Percentiles rank a stretch among this genome's conserved stretches.
These are phyloP conservation scores for Penicillium lividum DNA, from an alignment of 495 filamentous ascomycete genomes.

Conservation along the genomic window DNA sequence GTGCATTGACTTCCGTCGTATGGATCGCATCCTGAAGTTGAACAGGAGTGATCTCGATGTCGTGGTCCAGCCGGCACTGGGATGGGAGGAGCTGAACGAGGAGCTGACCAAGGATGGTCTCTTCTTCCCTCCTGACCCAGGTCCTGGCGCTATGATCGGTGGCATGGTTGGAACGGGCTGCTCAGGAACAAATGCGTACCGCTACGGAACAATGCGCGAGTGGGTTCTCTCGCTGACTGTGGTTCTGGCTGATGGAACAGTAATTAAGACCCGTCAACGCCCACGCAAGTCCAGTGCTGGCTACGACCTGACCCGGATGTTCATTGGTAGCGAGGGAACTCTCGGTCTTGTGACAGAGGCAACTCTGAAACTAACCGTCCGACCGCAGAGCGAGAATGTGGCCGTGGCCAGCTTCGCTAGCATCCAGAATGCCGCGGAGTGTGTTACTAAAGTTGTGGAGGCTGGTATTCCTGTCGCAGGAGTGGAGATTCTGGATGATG, in stretches of 20 bases:
- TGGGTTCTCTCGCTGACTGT: constrained; percentile 66
- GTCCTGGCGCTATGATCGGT: constrained; percentile 67
- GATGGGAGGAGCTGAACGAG: constrained; percentile 65
- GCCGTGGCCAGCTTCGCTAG: constrained; percentile 61
- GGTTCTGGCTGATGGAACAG: constrained; percentile 64
- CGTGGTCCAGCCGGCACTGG: constrained; percentile 65
- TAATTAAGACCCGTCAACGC: constrained; percentile 66
- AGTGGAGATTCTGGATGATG: constrained; percentile 64
- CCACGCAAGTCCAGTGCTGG: constrained; percentile 67
- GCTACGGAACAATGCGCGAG: constrained; percentile 70
- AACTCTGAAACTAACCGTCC: constrained; percentile 62
- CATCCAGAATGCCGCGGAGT: constrained; percentile 59
- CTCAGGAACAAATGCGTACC: constrained; percentile 66
- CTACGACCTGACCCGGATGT: constrained; percentile 63
- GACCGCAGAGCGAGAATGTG: constrained; percentile 61
- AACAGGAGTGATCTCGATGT: constrained; percentile 63
- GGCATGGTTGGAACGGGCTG: constrained; percentile 70
- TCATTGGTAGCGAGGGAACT: constrained; percentile 67
- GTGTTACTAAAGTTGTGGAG: constrained; percentile 60
- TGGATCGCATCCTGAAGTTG: constrained; percentile 59
- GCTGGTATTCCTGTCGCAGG: constrained; percentile 64
- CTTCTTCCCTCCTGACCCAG: constrained; percentile 69
- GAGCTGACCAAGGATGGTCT: constrained; percentile 55
- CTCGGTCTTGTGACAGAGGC: constrained; percentile 67
- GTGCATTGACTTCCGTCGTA: constrained; percentile 64